phyloP scores from a whole-genome alignment of 2,329 filamentous ascomycete species.

The Colletotrichum plurivorum region DNA sequence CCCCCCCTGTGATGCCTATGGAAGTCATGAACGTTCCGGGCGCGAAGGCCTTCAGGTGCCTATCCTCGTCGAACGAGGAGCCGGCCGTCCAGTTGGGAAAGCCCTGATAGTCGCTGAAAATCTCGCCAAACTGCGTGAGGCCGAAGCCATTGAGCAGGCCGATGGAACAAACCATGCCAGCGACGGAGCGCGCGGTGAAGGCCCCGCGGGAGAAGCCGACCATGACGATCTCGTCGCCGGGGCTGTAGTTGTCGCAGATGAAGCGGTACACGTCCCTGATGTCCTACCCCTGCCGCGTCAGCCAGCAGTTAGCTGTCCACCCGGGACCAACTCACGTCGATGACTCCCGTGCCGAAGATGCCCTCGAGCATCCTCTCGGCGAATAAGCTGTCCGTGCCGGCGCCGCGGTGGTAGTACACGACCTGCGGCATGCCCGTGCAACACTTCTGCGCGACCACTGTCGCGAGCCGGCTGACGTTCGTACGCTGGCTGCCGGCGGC shows the following conservation, averaged over 20 bases:
- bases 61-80: background rate
- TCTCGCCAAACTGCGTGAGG: slow-evolving; percentile 30
- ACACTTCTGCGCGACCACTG: slow-evolving; percentile 47
- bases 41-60: too few species aligned
- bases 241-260: slow-evolving; percentile 52
- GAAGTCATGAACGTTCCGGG: too few species aligned
- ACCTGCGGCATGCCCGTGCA: slow-evolving; percentile 51
- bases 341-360: too few species aligned
- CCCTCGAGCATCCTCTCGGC: slow-evolving; percentile 2
- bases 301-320: slow-evolving; percentile 11
- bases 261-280: slow-evolving; percentile 55
- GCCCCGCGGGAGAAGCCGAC: slow-evolving; percentile 54
- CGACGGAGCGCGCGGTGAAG: slow-evolving; percentile 54
- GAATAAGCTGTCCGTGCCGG: slow-evolving; percentile 44
- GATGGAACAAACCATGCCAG: slow-evolving; percentile 43
- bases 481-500: slow-evolving; percentile 39
- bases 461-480: slow-evolving; percentile 52
- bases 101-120: slow-evolving; percentile 41
- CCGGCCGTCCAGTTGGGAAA: slow-evolving; percentile 12
- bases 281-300: slow-evolving; percentile 37
- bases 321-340: too few species aligned
- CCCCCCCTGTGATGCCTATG: background rate
- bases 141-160: slow-evolving; percentile 39
- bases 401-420: slow-evolving; percentile 54
- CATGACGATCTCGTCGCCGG: slow-evolving; percentile 51